These are phyloP conservation scores for Drechmeria coniospora DNA, from an alignment of 2,329 filamentous ascomycete species.

Conservation along the genomic window DNA sequence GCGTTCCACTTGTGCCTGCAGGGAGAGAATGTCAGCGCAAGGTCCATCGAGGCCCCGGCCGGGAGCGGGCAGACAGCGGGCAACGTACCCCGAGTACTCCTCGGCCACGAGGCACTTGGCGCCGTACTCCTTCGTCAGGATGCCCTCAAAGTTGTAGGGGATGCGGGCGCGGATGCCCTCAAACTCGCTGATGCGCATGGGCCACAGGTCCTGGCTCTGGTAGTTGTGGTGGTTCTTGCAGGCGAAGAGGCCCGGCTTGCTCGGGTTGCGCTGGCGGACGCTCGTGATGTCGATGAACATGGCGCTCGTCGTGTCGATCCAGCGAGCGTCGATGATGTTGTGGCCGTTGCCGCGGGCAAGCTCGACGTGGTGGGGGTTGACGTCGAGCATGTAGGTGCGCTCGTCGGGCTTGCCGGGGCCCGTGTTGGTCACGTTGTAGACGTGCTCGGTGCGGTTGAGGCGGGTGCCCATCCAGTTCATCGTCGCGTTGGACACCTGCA, in stretches of 20 bases:
- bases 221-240: conserved; percentile 74
- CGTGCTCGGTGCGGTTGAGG: conserved; percentile 53
- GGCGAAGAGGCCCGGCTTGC: conserved; percentile 50
- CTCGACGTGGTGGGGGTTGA: conserved; percentile 56
- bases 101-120: conserved; percentile 44
- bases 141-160: conserved; percentile 52
- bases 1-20: conserved; percentile 46
- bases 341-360: conserved; percentile 47
- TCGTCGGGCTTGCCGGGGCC: conserved; percentile 23
- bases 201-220: conserved; percentile 54
- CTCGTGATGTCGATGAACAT: conserved; percentile 77
- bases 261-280: conserved; percentile 48
- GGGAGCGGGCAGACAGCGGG: too few relatives aligned
- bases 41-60: too few relatives aligned
- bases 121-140: conserved; percentile 51
- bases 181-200: conserved; percentile 57
- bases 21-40: conserved; percentile 7
- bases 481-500: conserved; percentile 56
- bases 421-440: conserved; percentile 32
- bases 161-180: conserved; percentile 58
- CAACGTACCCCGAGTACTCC: conserved; percentile 44
- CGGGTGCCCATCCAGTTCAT: conserved; percentile 48
- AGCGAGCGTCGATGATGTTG: conserved; percentile 74
- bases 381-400: conserved; percentile 57
- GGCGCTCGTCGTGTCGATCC: conserved; percentile 63